Conservation (phyloP, 1,139 yeast species). For the Scheffersomyces segobiensis region DNA sequence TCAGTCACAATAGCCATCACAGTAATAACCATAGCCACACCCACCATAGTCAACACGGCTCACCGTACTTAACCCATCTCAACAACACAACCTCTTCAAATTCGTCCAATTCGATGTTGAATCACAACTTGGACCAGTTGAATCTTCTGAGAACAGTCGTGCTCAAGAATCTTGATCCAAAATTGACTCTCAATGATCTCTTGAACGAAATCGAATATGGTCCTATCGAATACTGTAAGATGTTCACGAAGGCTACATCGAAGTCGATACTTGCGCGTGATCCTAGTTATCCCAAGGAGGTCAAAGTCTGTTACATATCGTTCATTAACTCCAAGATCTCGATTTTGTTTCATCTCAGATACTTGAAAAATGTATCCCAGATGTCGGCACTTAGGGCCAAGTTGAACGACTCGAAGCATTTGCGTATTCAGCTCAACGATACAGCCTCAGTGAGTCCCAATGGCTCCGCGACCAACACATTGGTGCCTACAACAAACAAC, state of each 20-base stretch:
- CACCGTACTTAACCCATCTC: slow-evolving; percentile 21
- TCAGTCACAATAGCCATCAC: neutral
- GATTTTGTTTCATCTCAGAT: slow-evolving; percentile 35
- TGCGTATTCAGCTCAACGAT: slow-evolving; percentile 36
- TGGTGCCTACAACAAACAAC: slow-evolving; percentile 10
- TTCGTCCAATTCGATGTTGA: slow-evolving; percentile 27
- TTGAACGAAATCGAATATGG: slow-evolving; percentile 40
- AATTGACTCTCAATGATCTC: slow-evolving; percentile 30
- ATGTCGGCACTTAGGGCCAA: slow-evolving; percentile 25
- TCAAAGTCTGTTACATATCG: slow-evolving; percentile 40
- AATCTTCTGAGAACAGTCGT: slow-evolving; percentile 42
- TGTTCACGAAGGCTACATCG: slow-evolving; percentile 34
- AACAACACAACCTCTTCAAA: slow-evolving; percentile 21
- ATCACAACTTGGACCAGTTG: slow-evolving; percentile 29
- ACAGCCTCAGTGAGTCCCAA: slow-evolving; percentile 5
- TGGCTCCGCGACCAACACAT: neutral
- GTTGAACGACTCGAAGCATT: slow-evolving; percentile 29
- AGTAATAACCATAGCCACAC: neutral
- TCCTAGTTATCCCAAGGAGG: slow-evolving; percentile 7
- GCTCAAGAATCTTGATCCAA: slow-evolving; percentile 29
- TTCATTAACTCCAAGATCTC: slow-evolving; percentile 40
- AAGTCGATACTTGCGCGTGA: slow-evolving; percentile 22
- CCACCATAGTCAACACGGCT: slow-evolving; percentile 16
- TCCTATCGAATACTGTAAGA: slow-evolving; percentile 45
- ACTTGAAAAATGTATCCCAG: slow-evolving; percentile 27